Base-by-base conservation (phyloP, 2,329 filamentous ascomycete species). In the Fusarium sp. region DNA sequence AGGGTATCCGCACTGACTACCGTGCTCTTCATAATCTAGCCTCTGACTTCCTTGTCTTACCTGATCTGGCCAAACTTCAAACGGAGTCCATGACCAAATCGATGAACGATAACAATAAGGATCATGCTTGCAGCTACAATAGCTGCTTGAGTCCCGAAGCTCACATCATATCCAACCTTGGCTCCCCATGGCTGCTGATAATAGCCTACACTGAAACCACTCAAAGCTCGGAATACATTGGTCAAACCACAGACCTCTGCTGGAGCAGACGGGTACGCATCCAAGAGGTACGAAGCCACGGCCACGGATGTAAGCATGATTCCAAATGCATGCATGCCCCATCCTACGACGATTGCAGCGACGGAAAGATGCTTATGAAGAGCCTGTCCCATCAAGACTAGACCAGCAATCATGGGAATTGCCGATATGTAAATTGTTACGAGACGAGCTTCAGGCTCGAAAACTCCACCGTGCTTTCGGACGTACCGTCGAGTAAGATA, bases 311-410 rank as follows among this genome's bases (percentile, higher is more conserved):
- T 76, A n/a, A 81, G 77, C 79, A 84, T 87, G 72, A 86, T 82
- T 3, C 84, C 84, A 65, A 86, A 86, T 7, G 83, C 82, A 62
- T 87, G 86, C 14, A 87, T 73, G 1, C 84, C 86, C 84, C 86
- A 88, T 8, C 58, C 62, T 7, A 71, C 15, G 9, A 61, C 35
- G 24, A 72, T 49, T 7, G 63, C 66, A 15, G 43, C 68, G 74
- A 80, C 9, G 83, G 74, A 4, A 79, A 79, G 8, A 5, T 73
- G 75, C 10, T 79, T 74, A 62, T 84, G 76, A 2, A 89, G 79
- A 3, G 81, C 79, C 68, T 86, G 84, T 5, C 86, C 86, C 7
- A 89, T 76, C 1, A 87, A 72, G 6, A 30, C 10, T 2, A 30
- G 28, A 11, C 28, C 28, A 11, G 28, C 9, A 30, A 30, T 30